Base-by-base conservation (phyloP, 495 filamentous ascomycete genomes). In the Pseudotulostoma volvatum region DNA sequence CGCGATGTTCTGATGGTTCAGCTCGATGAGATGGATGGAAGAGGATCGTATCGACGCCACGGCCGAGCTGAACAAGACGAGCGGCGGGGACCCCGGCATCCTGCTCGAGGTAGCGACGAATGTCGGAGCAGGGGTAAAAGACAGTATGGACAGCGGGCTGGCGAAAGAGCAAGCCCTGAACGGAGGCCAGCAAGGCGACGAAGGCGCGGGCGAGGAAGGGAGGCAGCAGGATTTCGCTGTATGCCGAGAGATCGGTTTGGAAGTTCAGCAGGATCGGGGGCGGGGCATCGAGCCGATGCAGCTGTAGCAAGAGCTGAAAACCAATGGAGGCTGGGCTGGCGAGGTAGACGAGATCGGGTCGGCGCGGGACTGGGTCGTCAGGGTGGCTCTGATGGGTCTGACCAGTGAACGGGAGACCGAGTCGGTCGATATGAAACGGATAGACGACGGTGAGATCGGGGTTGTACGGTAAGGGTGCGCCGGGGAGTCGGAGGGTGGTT, bases 391-490 rank as follows among this genome's bases (percentile, higher is more conserved):
- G n/a, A n/a, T n/a, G n/a, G n/a, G n/a, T n/a, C n/a, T n/a, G n/a
- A n/a, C n/a, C n/a, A n/a, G n/a, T n/a, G n/a, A n/a, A n/a, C n/a
- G n/a, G n/a, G 9, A 47, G 51, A 43, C 68, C 74, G 15, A 77
- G 46, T 4, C 63, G 54, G 8, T 65, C 64, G 18, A 77, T 60
- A 17, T 69, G 67, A 45, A 77, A 70, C 1, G 75, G 74, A 49
- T 74, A 76, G 7, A 73, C 73, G 13, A 78, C 62, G 4, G 68
- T 72, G 36, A 79, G 57, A 39, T 76, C 70, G 0, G 73, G 74
- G 50, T 74, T 76, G 52, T 76, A 77, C 0, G 75, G 73, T n/a
- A 79, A 50, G 9, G 70, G 73, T 45, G 67, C 74, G 2, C 75
- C 73, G 21, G 63, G 57, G 2, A 77, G 52, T 1, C 73, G 67